Percentiles rank a stretch among this genome's conserved stretches.
These are phyloP conservation scores for Fragilaria crotonensis DNA, from an alignment of 108 stramenopile genomes.

Conservation along the genomic window DNA sequence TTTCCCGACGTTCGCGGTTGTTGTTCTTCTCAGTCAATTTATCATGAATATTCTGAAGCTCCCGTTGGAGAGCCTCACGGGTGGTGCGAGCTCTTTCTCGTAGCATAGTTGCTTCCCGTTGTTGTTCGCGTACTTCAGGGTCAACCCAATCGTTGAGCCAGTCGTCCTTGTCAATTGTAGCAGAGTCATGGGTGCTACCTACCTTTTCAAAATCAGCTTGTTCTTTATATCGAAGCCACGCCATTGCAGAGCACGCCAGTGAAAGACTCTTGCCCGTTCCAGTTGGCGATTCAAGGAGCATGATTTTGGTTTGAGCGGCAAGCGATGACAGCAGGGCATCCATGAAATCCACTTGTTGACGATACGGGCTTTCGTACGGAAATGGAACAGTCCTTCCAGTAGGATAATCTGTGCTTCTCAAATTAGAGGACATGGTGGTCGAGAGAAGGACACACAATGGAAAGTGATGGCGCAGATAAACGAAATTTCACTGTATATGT, in stretches of 20 bases:
- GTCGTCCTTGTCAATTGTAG: slow-evolving; percentile 10
- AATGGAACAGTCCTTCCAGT: slow-evolving; percentile 54
- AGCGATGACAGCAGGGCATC: slow-evolving; percentile 38
- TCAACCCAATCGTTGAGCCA: slow-evolving; percentile 77
- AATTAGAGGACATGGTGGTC: too few relatives aligned
- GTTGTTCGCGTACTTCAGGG: slow-evolving; percentile 3
- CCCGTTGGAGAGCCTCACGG: neutral
- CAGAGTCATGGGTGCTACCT: neutral
- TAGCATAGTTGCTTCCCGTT: slow-evolving; percentile 3
- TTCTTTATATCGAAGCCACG: slow-evolving; percentile 65
- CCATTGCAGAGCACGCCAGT: slow-evolving; percentile 69
- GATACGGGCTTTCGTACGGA: slow-evolving; percentile 64
- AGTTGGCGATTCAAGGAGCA: slow-evolving; percentile 78
- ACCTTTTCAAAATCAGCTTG: slow-evolving; percentile 14
- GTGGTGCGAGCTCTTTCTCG: slow-evolving; percentile 6
- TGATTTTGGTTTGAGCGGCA: slow-evolving; percentile 16
- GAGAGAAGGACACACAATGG: too few relatives aligned
- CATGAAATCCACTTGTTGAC: slow-evolving; percentile 72
- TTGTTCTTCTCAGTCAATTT: neutral
- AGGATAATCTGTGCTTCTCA: too few relatives aligned
- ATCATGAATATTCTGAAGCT: slow-evolving; percentile 2
- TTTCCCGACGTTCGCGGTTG: slow-evolving; percentile 18
- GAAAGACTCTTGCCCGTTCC: slow-evolving; percentile 78
- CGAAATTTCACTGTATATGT: too few relatives aligned
- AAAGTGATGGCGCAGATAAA: too few relatives aligned